Evolutionary conservation across 108 stramenopile genomes (phyloP).

Genomic region (Conticribra guillardii): DNA sequence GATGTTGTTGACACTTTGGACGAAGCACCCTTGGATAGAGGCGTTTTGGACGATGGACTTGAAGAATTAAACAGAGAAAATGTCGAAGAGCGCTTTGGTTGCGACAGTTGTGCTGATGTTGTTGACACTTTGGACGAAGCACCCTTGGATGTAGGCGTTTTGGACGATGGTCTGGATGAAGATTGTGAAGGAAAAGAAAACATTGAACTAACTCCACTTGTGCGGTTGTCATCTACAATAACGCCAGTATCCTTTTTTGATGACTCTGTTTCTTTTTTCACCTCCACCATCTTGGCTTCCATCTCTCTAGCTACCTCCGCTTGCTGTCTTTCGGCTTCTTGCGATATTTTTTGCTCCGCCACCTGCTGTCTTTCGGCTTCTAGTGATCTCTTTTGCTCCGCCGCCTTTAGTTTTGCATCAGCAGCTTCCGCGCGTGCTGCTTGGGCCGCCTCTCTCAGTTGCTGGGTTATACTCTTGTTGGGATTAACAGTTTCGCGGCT

Average conservation of each 20-base stretch:
- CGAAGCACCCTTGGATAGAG: not conserved
- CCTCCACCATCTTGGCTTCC: too few relatives aligned
- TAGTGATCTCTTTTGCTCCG: conserved; percentile 1
- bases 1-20: not conserved
- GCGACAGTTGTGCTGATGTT: not conserved
- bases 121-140: not conserved
- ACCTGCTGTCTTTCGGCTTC: conserved; percentile 7
- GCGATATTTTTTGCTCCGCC: too few relatives aligned
- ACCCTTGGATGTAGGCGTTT: too few relatives aligned
- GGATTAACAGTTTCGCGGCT: not conserved
- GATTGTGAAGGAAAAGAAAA: too few relatives aligned
- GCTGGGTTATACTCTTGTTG: conserved; percentile 5
- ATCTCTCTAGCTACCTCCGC: too few relatives aligned
- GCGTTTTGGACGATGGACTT: too few relatives aligned
- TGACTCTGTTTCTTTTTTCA: too few relatives aligned
- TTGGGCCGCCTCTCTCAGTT: conserved; percentile 32
- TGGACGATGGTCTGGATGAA: not conserved
- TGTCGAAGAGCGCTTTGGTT: not conserved
- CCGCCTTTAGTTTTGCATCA: conserved; percentile 39
- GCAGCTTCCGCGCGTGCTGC: conserved; percentile 26
- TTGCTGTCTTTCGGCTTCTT: too few relatives aligned
- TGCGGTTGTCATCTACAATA: too few relatives aligned
- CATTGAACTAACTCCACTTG: too few relatives aligned
- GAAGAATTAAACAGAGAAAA: conserved; percentile 9
- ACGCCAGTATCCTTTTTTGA: too few relatives aligned